Percentiles rank a stretch among this genome's conserved stretches.
phyloP scores from a whole-genome alignment of 139 green algal genomes.

The Spirogloea muscicola region DNA sequence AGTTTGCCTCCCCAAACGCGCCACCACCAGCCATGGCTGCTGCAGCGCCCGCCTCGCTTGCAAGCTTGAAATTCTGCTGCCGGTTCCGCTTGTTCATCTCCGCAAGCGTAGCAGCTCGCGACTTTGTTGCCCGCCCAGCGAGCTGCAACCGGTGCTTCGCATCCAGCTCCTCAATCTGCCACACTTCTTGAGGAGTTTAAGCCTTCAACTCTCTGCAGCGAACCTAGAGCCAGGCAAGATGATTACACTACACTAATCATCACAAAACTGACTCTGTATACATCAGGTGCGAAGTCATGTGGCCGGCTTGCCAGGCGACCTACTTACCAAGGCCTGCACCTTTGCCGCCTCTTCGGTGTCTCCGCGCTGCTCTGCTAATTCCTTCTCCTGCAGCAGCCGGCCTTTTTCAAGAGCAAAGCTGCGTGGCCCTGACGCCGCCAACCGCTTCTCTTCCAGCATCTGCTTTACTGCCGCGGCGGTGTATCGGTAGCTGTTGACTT shows the following conservation, averaged over 20 bases:
- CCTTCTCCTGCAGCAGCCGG: slow-evolving; percentile 6
- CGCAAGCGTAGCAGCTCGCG: too few species aligned
- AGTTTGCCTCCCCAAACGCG: slow-evolving; percentile 14
- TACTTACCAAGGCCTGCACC: too few species aligned
- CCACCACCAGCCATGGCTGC: neutral
- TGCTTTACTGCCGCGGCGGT: slow-evolving; percentile 23
- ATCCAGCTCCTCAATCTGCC: too few species aligned
- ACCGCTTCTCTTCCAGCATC: slow-evolving; percentile 38
- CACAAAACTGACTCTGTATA: too few species aligned
- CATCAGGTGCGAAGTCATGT: too few species aligned
- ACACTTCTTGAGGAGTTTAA: too few species aligned
- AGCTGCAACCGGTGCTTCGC: too few species aligned
- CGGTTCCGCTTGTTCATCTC: slow-evolving; percentile 47
- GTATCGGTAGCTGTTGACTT: slow-evolving; percentile 7
- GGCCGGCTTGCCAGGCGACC: too few species aligned
- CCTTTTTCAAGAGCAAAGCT: slow-evolving; percentile 13
- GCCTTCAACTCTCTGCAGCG: too few species aligned
- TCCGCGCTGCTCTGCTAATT: neutral
- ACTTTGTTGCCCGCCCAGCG: too few species aligned
- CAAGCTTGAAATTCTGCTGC: slow-evolving; percentile 26
- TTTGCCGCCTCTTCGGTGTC: neutral
- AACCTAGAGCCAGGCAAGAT: too few species aligned
- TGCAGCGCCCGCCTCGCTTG: neutral
- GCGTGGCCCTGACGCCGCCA: slow-evolving; percentile 1
- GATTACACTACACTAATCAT: too few species aligned